A percentile compares a stretch with the other conserved stretches of the same genome.
Conservation (phyloP, 148 eudicot genomes). For the Cornus suecica region DNA sequence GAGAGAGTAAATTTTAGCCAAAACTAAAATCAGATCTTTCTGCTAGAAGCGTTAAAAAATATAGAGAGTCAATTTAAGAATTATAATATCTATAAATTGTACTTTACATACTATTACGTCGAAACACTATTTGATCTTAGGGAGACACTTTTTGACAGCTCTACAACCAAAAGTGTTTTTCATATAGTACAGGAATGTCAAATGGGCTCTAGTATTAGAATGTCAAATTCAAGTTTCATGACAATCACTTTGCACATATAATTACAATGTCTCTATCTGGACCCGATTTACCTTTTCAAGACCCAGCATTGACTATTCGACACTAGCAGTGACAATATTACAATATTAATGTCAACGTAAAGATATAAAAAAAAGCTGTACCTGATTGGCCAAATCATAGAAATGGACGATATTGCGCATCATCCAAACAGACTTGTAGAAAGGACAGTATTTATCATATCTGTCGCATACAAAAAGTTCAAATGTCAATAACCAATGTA, state of each 20-base stretch:
- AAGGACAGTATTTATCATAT: conserved; percentile 95
- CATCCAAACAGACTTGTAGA: conserved; percentile 99
- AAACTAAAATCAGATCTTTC: no score
- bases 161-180: no score
- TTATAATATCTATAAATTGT: no score
- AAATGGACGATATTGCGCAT: conserved; percentile 99
- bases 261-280: no score
- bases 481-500: not conserved
- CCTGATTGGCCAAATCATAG: conserved; percentile 98
- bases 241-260: not conserved
- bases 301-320: not conserved
- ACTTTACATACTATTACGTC: no score
- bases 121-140: no score
- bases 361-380: conserved; percentile 13
- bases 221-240: not conserved
- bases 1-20: no score
- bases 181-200: no score
- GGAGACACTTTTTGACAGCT: no score
- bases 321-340: not conserved
- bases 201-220: no score
- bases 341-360: not conserved
- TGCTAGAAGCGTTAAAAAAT: no score
- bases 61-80: no score
- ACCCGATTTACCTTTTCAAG: not conserved
- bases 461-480: conserved; percentile 32